These are phyloP conservation scores for Zygosaccharomyces pseudorouxii DNA, from an alignment of 805 yeast genomes.

Conservation along the genomic window DNA sequence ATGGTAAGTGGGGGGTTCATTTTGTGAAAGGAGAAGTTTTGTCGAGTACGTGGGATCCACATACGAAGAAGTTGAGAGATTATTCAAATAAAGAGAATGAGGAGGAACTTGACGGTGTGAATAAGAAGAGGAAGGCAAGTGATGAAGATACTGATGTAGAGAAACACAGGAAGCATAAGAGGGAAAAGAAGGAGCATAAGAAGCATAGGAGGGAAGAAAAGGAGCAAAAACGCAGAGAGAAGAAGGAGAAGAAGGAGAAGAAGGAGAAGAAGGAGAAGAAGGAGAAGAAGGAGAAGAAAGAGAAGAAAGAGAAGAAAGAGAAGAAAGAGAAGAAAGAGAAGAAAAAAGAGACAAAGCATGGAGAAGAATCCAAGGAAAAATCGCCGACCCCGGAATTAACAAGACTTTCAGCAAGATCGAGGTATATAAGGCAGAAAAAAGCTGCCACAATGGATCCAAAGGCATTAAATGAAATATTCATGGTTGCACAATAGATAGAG, in stretches of 20 bases:
- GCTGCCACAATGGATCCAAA: slow-evolving; percentile 88
- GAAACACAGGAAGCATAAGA: slow-evolving; percentile 29
- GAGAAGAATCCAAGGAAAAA: slow-evolving; percentile 25
- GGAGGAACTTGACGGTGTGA: slow-evolving; percentile 21
- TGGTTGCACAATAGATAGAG: slow-evolving; percentile 50
- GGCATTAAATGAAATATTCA: slow-evolving; percentile 87
- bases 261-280: slow-evolving; percentile 25
- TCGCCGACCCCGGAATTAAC: slow-evolving; percentile 40
- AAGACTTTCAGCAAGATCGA: slow-evolving; percentile 72
- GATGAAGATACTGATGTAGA: slow-evolving; percentile 26
- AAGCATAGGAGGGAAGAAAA: slow-evolving; percentile 18
- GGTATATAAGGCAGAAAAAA: slow-evolving; percentile 84
- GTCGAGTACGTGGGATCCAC: slow-evolving; percentile 76
- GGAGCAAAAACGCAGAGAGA: slow-evolving; percentile 28
- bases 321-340: slow-evolving; percentile 21
- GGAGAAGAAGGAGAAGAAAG: slow-evolving; percentile 28
- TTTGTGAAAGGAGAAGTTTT: slow-evolving; percentile 83
- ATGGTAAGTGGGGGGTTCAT: slow-evolving; percentile 83
- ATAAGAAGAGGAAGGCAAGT: slow-evolving; percentile 26
- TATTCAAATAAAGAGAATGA: slow-evolving; percentile 29
- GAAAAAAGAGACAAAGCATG: slow-evolving; percentile 31
- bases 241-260: slow-evolving; percentile 25
- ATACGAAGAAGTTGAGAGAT: slow-evolving; percentile 38
- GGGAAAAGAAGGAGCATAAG: slow-evolving; percentile 12
- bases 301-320: slow-evolving; percentile 28